Base-by-base conservation (phyloP, 1,284 basidiomycete species). In the Tremellales sp. region DNA sequence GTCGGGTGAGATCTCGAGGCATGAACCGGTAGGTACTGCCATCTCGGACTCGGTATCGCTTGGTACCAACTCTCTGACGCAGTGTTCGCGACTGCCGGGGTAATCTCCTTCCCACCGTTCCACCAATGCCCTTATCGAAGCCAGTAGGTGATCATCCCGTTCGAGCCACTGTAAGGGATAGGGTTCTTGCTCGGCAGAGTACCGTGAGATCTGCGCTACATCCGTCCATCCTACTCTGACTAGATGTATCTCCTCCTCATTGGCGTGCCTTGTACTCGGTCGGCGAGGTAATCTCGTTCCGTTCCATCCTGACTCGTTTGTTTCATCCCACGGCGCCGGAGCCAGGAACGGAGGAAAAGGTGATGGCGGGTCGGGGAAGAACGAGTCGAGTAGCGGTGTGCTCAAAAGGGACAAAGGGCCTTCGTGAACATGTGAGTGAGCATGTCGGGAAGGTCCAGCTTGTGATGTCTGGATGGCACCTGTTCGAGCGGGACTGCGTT, bases 291-390 rank as follows among this genome's bases (percentile, higher is more conserved):
- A 40, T 55, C 49, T 3, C 46, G 40, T 24, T 27, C 21, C 21
- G 50, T 52, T 11, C 51, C 56, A n/a, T 22, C 44, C 43, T 1
- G 55, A 17, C 33, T 36, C 33, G 5, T 15, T 36, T 13, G 6
- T 15, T n/a, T 36, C 33, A 17, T 36, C 57, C 69, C 69, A 70
- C 69, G 67, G 68, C 3, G 64, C 66, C 0, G 56, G 58, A 64
- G 65, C 67, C 3, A 54, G 42, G 11, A 72, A 44, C 4, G 61
- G 52, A 1, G 70, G 72, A 1, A 75, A 51, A 15, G 70, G 55
- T 1, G 70, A 67, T 10, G 70, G 67, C 11, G 73, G 67, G 41
- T 67, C 65, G 2, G 68, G 67, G 49, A 70, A 70, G 55, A 71
- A 66, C 26, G 54, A 63, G 43, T 68, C 65, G 24, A 70, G 60